Percentiles rank a stretch among this genome's conserved stretches.
Evolutionary conservation across 75 land plant genomes (phyloP).

Genomic region (Larix kaempferi): DNA sequence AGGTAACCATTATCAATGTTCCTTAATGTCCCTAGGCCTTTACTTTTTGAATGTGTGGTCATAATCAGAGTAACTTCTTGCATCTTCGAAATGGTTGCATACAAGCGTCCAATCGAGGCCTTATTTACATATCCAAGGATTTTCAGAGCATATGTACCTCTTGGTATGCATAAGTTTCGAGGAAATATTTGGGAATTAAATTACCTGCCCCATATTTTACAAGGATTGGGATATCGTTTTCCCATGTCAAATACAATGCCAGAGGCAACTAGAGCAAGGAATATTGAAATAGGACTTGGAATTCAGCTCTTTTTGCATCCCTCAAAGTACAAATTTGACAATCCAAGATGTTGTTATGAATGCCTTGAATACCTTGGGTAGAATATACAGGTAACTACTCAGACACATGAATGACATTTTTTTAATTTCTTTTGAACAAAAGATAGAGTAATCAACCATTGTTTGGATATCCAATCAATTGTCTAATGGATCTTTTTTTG

Average conservation of each 20-base stretch:
- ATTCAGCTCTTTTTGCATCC: slow-evolving; percentile 96
- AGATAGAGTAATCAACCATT: neutral
- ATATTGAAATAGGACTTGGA: slow-evolving; percentile 88
- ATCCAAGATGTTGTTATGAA: slow-evolving; percentile 90
- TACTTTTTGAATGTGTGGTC: too few relatives aligned
- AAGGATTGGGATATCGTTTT: slow-evolving; percentile 71
- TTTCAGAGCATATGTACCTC: slow-evolving; percentile 96
- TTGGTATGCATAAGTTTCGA: slow-evolving; percentile 90
- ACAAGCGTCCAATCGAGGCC: slow-evolving; percentile 92
- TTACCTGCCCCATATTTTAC: slow-evolving; percentile 65
- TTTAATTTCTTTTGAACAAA: neutral
- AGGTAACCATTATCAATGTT: too few relatives aligned
- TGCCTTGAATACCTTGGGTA: slow-evolving; percentile 88
- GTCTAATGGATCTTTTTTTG: neutral
- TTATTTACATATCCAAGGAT: slow-evolving; percentile 88
- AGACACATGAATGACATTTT: neutral
- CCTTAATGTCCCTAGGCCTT: too few relatives aligned
- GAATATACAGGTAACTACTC: slow-evolving; percentile 77
- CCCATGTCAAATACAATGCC: slow-evolving; percentile 52
- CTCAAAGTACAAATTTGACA: slow-evolving; percentile 73
- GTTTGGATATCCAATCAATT: neutral
- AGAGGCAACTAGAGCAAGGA: slow-evolving; percentile 69
- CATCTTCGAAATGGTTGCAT: too few relatives aligned
- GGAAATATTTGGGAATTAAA: slow-evolving; percentile 90
- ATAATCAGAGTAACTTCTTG: too few relatives aligned